phyloP scores from a whole-genome alignment of 208 protist species.

The Herpetomonas tarakana region DNA sequence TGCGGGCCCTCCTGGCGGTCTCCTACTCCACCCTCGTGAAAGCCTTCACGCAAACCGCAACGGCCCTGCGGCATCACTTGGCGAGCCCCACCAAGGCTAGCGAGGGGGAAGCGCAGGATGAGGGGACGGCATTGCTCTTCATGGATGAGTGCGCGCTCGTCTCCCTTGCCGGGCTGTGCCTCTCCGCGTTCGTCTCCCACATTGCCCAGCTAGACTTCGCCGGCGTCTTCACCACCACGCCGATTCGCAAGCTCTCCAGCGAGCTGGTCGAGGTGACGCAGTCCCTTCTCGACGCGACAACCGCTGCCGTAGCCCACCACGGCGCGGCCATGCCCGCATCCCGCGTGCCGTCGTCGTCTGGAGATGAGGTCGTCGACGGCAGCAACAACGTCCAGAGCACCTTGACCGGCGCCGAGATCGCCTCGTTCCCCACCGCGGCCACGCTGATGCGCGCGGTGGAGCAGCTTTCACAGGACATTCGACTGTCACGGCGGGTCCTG shows the following conservation, averaged over 20 bases:
- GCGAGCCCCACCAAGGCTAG: too few relatives aligned
- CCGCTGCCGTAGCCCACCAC: background rate
- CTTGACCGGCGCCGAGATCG: background rate
- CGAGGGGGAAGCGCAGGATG: background rate
- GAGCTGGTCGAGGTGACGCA: conserved; percentile 6
- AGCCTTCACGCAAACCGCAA: conserved; percentile 14
- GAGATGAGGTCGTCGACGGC: background rate
- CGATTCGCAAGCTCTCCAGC: background rate
- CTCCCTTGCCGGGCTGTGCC: conserved; percentile 6
- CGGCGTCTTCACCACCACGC: conserved; percentile 9
- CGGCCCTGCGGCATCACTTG: background rate
- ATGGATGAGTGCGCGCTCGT: conserved; percentile 3
- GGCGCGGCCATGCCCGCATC: too few relatives aligned
- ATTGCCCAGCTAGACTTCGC: conserved; percentile 7
- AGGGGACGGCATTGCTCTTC: background rate
- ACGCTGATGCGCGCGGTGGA: conserved; percentile 23
- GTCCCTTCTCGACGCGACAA: background rate
- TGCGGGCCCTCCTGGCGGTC: conserved; percentile 27
- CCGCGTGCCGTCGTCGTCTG: too few relatives aligned
- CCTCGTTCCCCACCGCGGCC: conserved; percentile 13
- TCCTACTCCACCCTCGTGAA: conserved; percentile 22
- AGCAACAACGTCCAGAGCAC: background rate
- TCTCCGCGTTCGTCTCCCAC: background rate
- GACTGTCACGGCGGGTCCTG: conserved; percentile 24
- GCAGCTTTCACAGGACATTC: conserved; percentile 21